Conservation (phyloP, 23 red algal genomes). For the Gracilaria caudata region DNA sequence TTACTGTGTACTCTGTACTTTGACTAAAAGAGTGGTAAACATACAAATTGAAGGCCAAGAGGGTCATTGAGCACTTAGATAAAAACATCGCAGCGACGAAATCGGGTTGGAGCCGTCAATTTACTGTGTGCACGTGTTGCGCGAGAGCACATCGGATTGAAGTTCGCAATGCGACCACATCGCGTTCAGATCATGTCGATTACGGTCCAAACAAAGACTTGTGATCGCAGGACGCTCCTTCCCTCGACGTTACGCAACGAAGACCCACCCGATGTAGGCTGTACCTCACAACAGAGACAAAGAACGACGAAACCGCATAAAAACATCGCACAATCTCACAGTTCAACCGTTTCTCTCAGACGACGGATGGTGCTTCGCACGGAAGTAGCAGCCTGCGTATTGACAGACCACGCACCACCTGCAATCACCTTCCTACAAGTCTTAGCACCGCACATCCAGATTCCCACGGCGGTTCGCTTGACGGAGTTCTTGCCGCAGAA, state of each 20-base stretch:
- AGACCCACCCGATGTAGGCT: not conserved
- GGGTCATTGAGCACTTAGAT: not conserved
- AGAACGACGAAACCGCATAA: not conserved
- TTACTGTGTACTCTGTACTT: too few species aligned
- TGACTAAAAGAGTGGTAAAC: not conserved
- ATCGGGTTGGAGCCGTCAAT: not conserved
- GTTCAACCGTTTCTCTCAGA: conserved; percentile 86
- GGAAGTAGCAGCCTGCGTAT: conserved; percentile 95
- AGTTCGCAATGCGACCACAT: not conserved
- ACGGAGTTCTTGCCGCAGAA: conserved; percentile 98
- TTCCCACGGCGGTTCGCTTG: conserved; percentile 91
- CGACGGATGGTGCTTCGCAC: conserved; percentile 95
- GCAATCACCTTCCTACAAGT: conserved; percentile 90
- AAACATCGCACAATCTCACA: conserved; percentile 20
- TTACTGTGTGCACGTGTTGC: not conserved
- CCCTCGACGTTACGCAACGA: not conserved
- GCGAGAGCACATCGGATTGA: not conserved
- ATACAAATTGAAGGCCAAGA: not conserved
- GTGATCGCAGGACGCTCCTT: not conserved
- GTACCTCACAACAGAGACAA: not conserved
- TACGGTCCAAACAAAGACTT: not conserved
- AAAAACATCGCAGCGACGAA: not conserved
- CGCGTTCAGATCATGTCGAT: not conserved
- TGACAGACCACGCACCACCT: conserved; percentile 98
- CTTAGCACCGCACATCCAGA: conserved; percentile 93